Evolutionary conservation across 2,329 filamentous ascomycete species (phyloP), one percentile per base, ranked within the genome.

Genomic region (Neoascochyta sp.): DNA sequence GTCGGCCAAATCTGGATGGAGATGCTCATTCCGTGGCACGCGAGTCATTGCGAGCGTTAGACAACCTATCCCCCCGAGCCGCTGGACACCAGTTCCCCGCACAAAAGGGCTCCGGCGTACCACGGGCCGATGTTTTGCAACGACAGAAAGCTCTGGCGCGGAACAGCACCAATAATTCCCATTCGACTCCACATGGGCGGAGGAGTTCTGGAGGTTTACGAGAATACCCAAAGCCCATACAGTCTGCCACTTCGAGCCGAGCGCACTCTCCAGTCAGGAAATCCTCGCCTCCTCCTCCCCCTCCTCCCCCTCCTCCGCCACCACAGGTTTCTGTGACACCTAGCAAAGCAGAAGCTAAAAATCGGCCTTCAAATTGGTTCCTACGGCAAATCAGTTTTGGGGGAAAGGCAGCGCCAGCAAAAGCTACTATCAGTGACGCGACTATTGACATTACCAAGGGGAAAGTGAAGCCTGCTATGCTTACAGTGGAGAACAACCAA

Each of bases 331-430:
- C 31, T 5, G 17, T 37, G 3, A 10, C 40, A 7, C 16, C 41
- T 23, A 20, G 18, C 3, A 52, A 41, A 18, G 18, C 34, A 5
- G 49, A 52, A 7, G 26, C 25, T 4, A 50, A 43, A 19, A 43
- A 29, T 19, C 38, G 52, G 16, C 54, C 57, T 12, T 47, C 48
- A 3, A 51, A 55, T 14, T 63, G 59, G 59, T 59, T 63, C 16
- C 39, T 63, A 7, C 42, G 60, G 24, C 60, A 65, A 18, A 63
- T 66, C 15, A 66, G 62, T 36, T 63, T 64, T 30, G 59, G 54
- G n/a, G 59, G 54, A 5, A 54, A 50, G 20, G 46, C 45, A 24
- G 36, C 43, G 4, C 35, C 54, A 10, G 40, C 52, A 7, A 57
- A 62, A 35, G 36, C 52, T 5, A 60, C 52, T 2, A 43, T 51